A percentile compares a stretch with the other conserved stretches of the same genome.
Conservation (phyloP, 2,329 filamentous ascomycete species). For the Penicillium sp. region DNA sequence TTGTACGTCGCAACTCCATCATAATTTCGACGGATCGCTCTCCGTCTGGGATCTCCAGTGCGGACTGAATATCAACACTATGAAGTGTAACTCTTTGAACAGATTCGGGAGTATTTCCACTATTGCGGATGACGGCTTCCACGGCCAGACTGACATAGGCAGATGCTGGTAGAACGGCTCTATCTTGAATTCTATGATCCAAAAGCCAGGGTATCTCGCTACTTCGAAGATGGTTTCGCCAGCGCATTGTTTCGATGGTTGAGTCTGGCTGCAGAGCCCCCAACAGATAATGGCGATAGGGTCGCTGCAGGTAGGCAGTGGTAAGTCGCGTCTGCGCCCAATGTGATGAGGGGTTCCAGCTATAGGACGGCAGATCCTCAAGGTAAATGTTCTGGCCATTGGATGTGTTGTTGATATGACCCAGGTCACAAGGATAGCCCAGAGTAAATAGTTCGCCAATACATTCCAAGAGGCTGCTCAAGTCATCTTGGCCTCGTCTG, state of each 20-base stretch:
- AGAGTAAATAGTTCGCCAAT: conserved; percentile 19
- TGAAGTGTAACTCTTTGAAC: too few relatives aligned
- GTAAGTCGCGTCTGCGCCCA: too few relatives aligned
- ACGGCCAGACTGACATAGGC: conserved; percentile 23
- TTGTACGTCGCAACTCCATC: too few relatives aligned
- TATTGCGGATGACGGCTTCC: too few relatives aligned
- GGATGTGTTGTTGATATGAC: neutral
- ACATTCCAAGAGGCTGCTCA: conserved; percentile 7
- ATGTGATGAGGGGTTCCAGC: too few relatives aligned
- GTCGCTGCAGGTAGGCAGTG: too few relatives aligned
- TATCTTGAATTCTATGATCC: conserved; percentile 18
- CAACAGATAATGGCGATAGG: conserved; percentile 17
- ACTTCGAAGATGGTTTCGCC: conserved; percentile 21
- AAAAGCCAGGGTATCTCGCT: conserved; percentile 21
- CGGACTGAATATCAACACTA: too few relatives aligned
- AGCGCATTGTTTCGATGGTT: conserved; percentile 13
- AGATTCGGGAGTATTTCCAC: too few relatives aligned
- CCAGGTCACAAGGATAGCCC: too few relatives aligned
- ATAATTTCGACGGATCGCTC: too few relatives aligned
- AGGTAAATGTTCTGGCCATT: neutral
- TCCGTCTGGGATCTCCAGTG: too few relatives aligned
- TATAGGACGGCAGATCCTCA: too few relatives aligned
- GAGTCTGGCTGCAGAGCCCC: conserved; percentile 11
- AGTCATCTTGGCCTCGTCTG: conserved; percentile 9
- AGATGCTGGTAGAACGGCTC: conserved; percentile 23